phyloP scores from a whole-genome alignment of 2,329 filamentous ascomycete species.

The Acephala macrosclerotiorum region DNA sequence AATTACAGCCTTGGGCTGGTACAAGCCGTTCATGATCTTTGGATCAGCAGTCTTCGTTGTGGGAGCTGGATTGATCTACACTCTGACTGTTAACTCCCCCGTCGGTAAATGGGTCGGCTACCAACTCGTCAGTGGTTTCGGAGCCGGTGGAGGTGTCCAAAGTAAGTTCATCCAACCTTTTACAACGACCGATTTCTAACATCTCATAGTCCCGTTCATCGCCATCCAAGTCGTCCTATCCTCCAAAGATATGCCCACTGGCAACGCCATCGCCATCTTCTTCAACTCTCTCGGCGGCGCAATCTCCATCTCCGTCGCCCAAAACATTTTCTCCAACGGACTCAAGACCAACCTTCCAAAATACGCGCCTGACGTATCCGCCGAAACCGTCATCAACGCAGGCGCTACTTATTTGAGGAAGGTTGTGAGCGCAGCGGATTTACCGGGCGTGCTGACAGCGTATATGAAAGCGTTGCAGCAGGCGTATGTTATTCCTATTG shows the following conservation, averaged over 20 bases:
- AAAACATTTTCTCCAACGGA: constrained; percentile 53
- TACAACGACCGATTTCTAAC: not conserved
- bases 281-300: constrained; percentile 66
- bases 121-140: constrained; percentile 57
- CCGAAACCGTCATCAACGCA: constrained; percentile 47
- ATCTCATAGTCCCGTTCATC: constrained; percentile 56
- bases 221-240: constrained; percentile 58
- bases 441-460: constrained; percentile 50
- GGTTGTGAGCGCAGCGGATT: constrained; percentile 43
- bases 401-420: constrained; percentile 51
- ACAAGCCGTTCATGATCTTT: constrained; percentile 54
- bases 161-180: constrained; percentile 18
- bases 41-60: constrained; percentile 53
- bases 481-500: constrained; percentile 41
- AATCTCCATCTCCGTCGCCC: constrained; percentile 63
- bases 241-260: constrained; percentile 60
- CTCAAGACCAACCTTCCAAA: constrained; percentile 39
- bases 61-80: constrained; percentile 53
- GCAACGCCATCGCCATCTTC: constrained; percentile 64
- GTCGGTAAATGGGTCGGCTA: constrained; percentile 59
- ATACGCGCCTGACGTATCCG: constrained; percentile 40
- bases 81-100: constrained; percentile 50
- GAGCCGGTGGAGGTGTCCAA: constrained; percentile 50
- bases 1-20: constrained; percentile 51
- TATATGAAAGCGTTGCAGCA: constrained; percentile 45